phyloP scores from a whole-genome alignment of 202 grass and related monocot species.

The Hordeum pubiflorum region DNA sequence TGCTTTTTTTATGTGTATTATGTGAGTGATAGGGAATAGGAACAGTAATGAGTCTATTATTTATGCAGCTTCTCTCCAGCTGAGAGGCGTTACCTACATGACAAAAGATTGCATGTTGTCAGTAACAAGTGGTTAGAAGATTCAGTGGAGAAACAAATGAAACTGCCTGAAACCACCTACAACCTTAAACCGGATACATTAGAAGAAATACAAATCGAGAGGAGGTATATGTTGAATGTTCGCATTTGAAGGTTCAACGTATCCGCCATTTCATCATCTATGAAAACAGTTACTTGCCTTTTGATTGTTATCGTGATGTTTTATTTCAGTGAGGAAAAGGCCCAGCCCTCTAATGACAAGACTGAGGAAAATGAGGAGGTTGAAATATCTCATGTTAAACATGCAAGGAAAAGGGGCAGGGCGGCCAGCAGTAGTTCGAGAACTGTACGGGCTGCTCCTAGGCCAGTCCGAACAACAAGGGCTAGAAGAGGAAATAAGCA shows the following conservation, averaged over 20 bases:
- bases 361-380: slow-evolving; percentile 1
- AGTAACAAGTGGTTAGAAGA: slow-evolving; percentile 74
- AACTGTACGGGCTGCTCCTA: slow-evolving; percentile 47
- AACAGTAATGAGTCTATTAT: background rate
- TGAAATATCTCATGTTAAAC: slow-evolving; percentile 27
- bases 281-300: slow-evolving; percentile 14
- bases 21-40: background rate
- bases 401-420: slow-evolving; percentile 58
- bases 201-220: slow-evolving; percentile 58
- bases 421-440: slow-evolving; percentile 16
- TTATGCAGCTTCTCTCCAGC: slow-evolving; percentile 59
- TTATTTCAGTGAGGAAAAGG: slow-evolving; percentile 40
- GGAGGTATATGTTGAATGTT: slow-evolving; percentile 46
- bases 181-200: slow-evolving; percentile 78
- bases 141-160: slow-evolving; percentile 63
- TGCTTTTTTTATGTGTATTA: slow-evolving; percentile 21
- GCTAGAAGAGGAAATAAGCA: slow-evolving; percentile 50
- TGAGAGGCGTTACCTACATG: slow-evolving; percentile 57
- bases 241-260: slow-evolving; percentile 7
- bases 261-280: background rate
- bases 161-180: slow-evolving; percentile 63
- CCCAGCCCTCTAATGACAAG: slow-evolving; percentile 30
- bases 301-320: slow-evolving; percentile 19
- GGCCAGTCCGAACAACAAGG: slow-evolving; percentile 35
- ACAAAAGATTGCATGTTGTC: slow-evolving; percentile 75